Percentiles rank a stretch among this genome's conserved stretches.
Conservation (phyloP, 345 rosid species). For the Angophora floribunda region DNA sequence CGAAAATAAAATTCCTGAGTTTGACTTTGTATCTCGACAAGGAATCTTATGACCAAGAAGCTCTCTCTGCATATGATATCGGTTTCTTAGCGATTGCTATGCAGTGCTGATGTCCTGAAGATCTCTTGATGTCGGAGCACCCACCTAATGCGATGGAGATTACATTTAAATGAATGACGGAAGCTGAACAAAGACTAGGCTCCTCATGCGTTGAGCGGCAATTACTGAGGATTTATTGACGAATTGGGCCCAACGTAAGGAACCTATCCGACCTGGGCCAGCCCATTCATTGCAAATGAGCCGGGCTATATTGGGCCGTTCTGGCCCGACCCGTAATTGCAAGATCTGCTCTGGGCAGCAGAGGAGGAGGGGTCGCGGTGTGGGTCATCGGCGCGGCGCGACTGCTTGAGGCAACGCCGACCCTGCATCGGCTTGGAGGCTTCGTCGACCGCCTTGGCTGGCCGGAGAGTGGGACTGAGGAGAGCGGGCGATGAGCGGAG, state of each 20-base stretch:
- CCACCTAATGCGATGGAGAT: neutral
- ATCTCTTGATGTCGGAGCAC: neutral
- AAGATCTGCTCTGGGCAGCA: neutral
- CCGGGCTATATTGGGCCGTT: neutral
- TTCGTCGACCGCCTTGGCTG: neutral
- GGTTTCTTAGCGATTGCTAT: neutral
- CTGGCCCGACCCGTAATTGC: neutral
- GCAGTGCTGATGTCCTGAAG: neutral
- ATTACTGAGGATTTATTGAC: too few relatives aligned
- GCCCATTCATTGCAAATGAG: neutral
- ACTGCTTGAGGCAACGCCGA: neutral
- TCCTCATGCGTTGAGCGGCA: neutral
- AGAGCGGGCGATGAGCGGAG: constrained; percentile 46
- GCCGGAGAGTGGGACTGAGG: neutral
- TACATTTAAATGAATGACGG: neutral
- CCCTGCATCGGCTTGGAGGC: neutral
- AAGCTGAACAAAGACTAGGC: neutral
- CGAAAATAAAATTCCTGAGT: neutral
- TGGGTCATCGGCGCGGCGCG: neutral
- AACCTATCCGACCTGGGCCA: neutral
- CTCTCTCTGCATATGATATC: neutral
- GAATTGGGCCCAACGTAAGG: neutral
- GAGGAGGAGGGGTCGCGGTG: neutral
- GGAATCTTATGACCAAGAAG: too few relatives aligned
- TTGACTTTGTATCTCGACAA: neutral